Conservation (phyloP, 1,284 basidiomycete genomes). For the Cystobasidium slooffiae region DNA sequence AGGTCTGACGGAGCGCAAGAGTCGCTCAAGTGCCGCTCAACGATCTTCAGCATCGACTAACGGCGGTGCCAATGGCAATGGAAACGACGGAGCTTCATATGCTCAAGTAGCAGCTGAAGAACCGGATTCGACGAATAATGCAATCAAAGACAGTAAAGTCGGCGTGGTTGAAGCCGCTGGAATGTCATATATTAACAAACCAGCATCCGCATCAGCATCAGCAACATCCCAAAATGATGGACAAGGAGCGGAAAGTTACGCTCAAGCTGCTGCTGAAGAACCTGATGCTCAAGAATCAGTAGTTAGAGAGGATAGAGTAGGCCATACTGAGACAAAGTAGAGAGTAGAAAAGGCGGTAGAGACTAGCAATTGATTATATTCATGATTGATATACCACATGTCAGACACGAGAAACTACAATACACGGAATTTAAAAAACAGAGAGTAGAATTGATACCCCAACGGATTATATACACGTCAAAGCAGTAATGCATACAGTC, state of each 20-base stretch:
- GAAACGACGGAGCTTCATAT: too few relatives aligned
- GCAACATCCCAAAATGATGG: background rate
- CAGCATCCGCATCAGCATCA: background rate
- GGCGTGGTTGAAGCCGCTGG: too few relatives aligned
- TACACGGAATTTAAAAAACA: too few relatives aligned
- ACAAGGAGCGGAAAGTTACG: conserved; percentile 13
- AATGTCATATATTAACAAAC: background rate
- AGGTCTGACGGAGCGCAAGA: conserved; percentile 1
- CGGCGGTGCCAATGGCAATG: too few relatives aligned
- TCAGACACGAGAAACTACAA: background rate
- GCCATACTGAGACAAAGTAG: background rate
- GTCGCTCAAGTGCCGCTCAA: background rate
- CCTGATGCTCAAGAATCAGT: conserved; percentile 3
- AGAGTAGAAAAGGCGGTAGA: background rate
- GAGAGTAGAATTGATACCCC: too few relatives aligned
- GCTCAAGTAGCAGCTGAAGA: background rate
- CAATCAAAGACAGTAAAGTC: too few relatives aligned
- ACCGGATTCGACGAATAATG: background rate
- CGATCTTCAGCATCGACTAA: background rate
- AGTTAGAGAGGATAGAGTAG: conserved; percentile 8
- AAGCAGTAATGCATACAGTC: too few relatives aligned
- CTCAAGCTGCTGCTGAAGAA: conserved; percentile 26
- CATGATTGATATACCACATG: background rate
- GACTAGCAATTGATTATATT: background rate
- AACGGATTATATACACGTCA: too few relatives aligned